Conservation (phyloP, 2,329 filamentous ascomycete species). For the Tolypocladium amazonense region DNA sequence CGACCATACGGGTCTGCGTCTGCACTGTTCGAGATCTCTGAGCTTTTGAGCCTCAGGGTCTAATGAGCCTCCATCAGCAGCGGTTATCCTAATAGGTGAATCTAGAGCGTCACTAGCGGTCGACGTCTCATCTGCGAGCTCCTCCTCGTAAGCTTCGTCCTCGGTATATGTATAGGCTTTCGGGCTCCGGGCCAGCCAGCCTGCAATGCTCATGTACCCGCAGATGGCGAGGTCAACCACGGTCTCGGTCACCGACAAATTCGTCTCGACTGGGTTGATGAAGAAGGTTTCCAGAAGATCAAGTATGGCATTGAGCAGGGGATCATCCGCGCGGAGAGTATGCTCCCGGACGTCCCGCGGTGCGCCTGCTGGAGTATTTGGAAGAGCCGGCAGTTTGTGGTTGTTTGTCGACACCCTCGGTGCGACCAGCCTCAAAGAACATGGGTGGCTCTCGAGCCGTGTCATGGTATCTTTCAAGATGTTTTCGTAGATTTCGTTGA, state of each 20-base stretch:
- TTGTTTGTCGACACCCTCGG: conserved; percentile 47
- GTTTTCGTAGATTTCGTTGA: conserved; percentile 62
- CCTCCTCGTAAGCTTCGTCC: conserved; percentile 20
- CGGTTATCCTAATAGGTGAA: neutral
- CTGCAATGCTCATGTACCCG: conserved; percentile 73
- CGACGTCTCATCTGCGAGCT: conserved; percentile 2
- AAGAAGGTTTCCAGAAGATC: conserved; percentile 73
- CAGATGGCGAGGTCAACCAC: conserved; percentile 76
- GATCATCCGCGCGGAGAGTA: conserved; percentile 52
- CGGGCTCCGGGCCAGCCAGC: conserved; percentile 77
- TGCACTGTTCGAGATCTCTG: conserved; percentile 38
- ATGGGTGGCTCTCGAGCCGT: conserved; percentile 61
- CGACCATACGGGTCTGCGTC: conserved; percentile 42
- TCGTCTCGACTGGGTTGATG: conserved; percentile 82
- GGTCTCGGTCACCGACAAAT: conserved; percentile 75
- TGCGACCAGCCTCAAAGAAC: conserved; percentile 58
- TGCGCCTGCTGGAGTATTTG: conserved; percentile 47
- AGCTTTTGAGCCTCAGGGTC: conserved; percentile 24
- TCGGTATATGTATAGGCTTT: conserved; percentile 43
- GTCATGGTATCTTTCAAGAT: conserved; percentile 62
- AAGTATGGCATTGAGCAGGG: conserved; percentile 53
- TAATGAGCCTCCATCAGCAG: neutral
- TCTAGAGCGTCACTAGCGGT: conserved; percentile 3
- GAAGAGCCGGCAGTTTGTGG: conserved; percentile 43
- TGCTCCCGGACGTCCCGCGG: conserved; percentile 51